Evolutionary conservation across 2,329 filamentous ascomycete species (phyloP), one percentile per base, ranked within the genome.

Genomic region (Stagonosporopsis cucurbitacearum): DNA sequence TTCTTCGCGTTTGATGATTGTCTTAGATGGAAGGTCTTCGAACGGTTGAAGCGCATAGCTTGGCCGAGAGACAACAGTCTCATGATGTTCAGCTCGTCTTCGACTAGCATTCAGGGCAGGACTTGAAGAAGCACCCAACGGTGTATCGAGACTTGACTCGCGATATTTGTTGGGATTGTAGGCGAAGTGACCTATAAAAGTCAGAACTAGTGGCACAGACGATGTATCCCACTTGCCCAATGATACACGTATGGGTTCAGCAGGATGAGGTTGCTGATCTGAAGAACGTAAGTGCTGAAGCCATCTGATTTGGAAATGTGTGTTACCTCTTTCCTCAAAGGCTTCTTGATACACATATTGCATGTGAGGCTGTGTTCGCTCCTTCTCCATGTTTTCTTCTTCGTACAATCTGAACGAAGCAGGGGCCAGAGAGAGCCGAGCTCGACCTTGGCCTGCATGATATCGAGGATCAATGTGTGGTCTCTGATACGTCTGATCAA

Each of bases 51-150:
- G 8, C 12, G 25, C 20, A 26, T 43, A 23, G 6, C 28, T 22
- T 25, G 20, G 48, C 26, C 53, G 43, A 9, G 40, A 39, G 5
- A 8, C 23, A 22, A 5, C 9, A 2, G 42, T 1, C 8, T 35
- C 37, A 23, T 26, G 23, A 3, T 68, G 51, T 11, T 58, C 53
- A 5, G 46, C 51, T 48, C 63, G 66, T 33, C 75, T 64, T 53
- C 72, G 73, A 28, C 71, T 68, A 15, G 77, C 77, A 36, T 60
- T 70, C 43, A 77, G 69, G 2, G 74, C 69, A 28, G 78, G 78
- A 58, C 78, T 80, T 2, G 78, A 80, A 13, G 72, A 74, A 33
- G 36, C 62, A 50, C 50, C 57, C 41, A 59, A 51, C 17, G 43
- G 73, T 50, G 39, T 26, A 47, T 74, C 70, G 3, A 75, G 76